A percentile compares a stretch with the other conserved stretches of the same genome.
Conservation (phyloP, 768 basidiomycete species). For the Leccinum ochraceum region DNA sequence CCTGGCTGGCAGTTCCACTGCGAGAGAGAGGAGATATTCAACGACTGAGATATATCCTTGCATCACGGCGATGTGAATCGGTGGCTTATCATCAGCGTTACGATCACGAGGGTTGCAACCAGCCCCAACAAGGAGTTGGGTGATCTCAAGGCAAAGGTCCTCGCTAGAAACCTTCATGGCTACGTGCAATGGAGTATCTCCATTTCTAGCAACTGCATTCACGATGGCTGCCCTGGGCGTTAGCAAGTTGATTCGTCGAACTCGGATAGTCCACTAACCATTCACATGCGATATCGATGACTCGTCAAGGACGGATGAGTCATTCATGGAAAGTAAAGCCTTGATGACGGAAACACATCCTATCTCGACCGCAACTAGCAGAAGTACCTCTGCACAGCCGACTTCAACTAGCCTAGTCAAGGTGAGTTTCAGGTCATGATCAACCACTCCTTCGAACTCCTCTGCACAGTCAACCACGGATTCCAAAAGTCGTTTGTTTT, state of each 20-base stretch:
- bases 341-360: conserved; percentile 1
- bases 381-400: conserved; percentile 4
- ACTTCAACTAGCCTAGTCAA: not conserved
- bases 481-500: not conserved
- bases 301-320: not conserved
- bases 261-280: not conserved
- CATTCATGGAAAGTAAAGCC: not conserved
- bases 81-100: not conserved
- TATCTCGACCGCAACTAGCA: conserved; percentile 9
- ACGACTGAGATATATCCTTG: not conserved
- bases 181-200: not conserved
- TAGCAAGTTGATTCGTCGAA: not conserved
- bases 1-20: not conserved
- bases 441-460: not conserved
- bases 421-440: not conserved
- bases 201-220: not conserved
- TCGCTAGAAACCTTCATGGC: not conserved
- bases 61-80: not conserved
- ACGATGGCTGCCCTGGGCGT: no score
- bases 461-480: not conserved
- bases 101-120: not conserved
- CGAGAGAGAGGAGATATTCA: not conserved
- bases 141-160: not conserved
- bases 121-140: conserved; percentile 1
- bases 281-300: not conserved